Percentiles rank a stretch among this genome's conserved stretches.
phyloP scores from a whole-genome alignment of 306 rosid species.

The Carpinus fangiana region DNA sequence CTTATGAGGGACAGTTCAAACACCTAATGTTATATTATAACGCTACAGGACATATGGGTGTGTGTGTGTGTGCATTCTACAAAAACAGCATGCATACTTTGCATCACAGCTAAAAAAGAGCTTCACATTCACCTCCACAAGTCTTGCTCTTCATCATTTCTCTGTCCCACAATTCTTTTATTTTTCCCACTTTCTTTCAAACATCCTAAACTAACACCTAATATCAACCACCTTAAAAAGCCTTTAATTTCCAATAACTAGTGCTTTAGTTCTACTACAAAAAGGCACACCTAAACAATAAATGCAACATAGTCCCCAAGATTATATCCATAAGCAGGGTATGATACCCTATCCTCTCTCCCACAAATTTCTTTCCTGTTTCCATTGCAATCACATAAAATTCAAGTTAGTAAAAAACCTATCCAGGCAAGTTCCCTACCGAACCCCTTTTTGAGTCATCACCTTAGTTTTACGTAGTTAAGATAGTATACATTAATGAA shows the following conservation, averaged over 20 bases:
- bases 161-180: not conserved
- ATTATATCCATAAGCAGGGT: too few relatives aligned
- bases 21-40: not conserved
- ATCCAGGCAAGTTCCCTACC: not conserved
- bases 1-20: not conserved
- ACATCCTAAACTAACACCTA: not conserved
- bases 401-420: not conserved
- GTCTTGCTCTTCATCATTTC: not conserved
- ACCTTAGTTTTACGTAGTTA: not conserved
- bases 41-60: not conserved
- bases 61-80: not conserved
- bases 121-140: not conserved
- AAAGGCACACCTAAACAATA: not conserved
- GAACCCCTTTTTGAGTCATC: not conserved
- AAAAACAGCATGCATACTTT: not conserved
- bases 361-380: not conserved
- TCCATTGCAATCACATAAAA: not conserved
- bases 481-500: not conserved
- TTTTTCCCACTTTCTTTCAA: not conserved
- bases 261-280: not conserved
- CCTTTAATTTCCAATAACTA: not conserved
- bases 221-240: not conserved
- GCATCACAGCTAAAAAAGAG: not conserved
- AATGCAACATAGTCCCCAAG: too few relatives aligned
- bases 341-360: not conserved